Conservation (phyloP, 108 stramenopile genomes). For the Pseudonitzschia pungens region DNA sequence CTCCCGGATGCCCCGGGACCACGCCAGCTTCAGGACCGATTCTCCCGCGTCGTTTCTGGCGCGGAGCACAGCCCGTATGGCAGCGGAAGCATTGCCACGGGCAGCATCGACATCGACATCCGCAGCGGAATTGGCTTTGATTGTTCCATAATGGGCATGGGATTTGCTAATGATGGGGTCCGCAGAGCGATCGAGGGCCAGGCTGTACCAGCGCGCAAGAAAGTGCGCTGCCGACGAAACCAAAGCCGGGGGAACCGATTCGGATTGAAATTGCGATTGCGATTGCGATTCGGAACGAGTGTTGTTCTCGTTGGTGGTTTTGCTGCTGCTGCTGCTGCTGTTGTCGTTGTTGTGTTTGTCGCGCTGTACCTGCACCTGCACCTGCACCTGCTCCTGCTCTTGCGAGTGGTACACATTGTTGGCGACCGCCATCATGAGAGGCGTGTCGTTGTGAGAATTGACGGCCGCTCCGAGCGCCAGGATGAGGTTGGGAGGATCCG, state of each 20-base stretch:
- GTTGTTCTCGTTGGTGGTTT: not conserved
- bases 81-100: not conserved
- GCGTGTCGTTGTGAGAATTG: constrained; percentile 64
- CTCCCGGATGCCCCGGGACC: constrained; percentile 44
- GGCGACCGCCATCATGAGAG: constrained; percentile 61
- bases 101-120: not conserved
- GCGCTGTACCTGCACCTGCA: too few species aligned
- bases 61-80: not conserved
- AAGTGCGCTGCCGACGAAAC: too few species aligned
- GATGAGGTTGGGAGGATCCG: not conserved
- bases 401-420: not conserved
- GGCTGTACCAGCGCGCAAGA: too few species aligned
- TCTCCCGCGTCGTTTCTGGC: constrained; percentile 31
- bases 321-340: constrained; percentile 7
- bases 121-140: too few species aligned
- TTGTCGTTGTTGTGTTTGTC: not conserved
- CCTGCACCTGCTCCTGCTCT: not conserved
- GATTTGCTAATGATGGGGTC: too few species aligned
- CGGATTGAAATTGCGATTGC: not conserved
- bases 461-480: constrained; percentile 18
- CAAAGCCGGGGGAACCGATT: too few species aligned
- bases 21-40: constrained; percentile 46
- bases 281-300: not conserved
- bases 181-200: not conserved
- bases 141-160: too few species aligned